A percentile compares a stretch with the other conserved stretches of the same genome.
Evolutionary conservation across 495 filamentous ascomycete genomes (phyloP).

Genomic region (Lasiosphaeriaceae sp.): DNA sequence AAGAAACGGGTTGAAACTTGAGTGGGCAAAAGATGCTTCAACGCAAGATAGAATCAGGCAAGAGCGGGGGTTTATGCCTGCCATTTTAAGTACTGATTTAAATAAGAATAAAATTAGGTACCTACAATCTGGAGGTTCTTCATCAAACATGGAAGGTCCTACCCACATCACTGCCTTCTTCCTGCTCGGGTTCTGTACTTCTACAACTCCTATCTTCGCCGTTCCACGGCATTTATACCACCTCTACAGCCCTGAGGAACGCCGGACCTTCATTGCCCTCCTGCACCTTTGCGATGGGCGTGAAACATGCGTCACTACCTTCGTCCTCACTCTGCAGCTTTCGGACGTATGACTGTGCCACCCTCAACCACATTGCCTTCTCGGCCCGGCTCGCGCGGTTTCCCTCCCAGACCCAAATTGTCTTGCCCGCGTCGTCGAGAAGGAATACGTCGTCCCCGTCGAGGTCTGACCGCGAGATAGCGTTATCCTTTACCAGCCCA

Average conservation of each 20-base stretch:
- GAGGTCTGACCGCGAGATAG: slow-evolving; percentile 40
- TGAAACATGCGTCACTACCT: slow-evolving; percentile 35
- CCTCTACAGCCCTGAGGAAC: slow-evolving; percentile 36
- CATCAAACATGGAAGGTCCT: too few relatives aligned
- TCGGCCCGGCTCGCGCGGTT: slow-evolving; percentile 48
- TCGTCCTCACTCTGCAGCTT: slow-evolving; percentile 40
- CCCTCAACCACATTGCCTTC: slow-evolving; percentile 54
- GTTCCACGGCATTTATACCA: neutral
- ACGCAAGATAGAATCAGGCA: too few relatives aligned
- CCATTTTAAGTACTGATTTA: too few relatives aligned
- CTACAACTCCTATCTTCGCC: neutral
- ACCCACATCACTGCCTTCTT: too few relatives aligned
- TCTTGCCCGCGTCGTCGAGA: slow-evolving; percentile 44
- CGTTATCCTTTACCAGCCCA: slow-evolving; percentile 47
- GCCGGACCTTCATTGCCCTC: slow-evolving; percentile 51
- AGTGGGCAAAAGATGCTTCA: too few relatives aligned
- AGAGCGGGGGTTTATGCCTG: neutral
- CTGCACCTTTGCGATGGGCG: slow-evolving; percentile 50
- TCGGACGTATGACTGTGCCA: slow-evolving; percentile 52
- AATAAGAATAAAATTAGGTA: too few relatives aligned
- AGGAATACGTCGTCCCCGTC: slow-evolving; percentile 57
- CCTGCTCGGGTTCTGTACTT: too few relatives aligned
- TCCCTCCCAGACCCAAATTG: slow-evolving; percentile 61
- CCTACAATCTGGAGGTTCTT: too few relatives aligned
- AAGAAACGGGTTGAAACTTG: too few relatives aligned